phyloP scores from a whole-genome alignment of 2,329 filamentous ascomycete species.

The Rhynchosporium agropyri region DNA sequence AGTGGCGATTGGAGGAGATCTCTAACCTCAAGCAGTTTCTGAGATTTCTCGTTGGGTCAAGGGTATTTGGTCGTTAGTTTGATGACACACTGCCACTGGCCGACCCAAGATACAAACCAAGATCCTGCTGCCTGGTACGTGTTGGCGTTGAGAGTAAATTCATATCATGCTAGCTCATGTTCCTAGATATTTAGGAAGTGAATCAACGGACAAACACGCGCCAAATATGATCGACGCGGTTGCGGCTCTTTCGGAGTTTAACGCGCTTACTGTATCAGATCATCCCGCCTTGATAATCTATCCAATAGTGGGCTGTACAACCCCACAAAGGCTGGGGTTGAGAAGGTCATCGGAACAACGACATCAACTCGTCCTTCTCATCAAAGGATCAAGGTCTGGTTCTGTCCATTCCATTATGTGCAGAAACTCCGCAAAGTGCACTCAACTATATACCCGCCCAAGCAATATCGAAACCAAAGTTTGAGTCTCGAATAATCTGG shows the following conservation, averaged over 20 bases:
- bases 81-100: background rate
- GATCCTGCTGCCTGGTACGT: background rate
- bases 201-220: constrained; percentile 13
- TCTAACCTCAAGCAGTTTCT: background rate
- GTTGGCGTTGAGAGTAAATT: background rate
- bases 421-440: constrained; percentile 10
- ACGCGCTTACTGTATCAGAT: constrained; percentile 9
- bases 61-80: background rate
- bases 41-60: background rate
- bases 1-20: background rate
- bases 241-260: constrained; percentile 19
- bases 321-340: constrained; percentile 29
- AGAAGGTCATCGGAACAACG: constrained; percentile 22
- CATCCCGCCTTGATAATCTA: constrained; percentile 1
- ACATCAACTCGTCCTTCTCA: constrained; percentile 15
- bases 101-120: background rate
- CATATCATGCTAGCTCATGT: background rate
- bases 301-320: constrained; percentile 18
- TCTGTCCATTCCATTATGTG: background rate
- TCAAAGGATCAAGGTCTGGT: constrained; percentile 10
- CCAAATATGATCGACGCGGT: constrained; percentile 14
- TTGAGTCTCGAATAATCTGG: background rate
- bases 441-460: background rate
- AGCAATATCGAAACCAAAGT: background rate
- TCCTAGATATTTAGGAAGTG: background rate